Evolutionary conservation across 768 basidiomycete genomes (phyloP).

Genomic region (Boletus reticulatus): DNA sequence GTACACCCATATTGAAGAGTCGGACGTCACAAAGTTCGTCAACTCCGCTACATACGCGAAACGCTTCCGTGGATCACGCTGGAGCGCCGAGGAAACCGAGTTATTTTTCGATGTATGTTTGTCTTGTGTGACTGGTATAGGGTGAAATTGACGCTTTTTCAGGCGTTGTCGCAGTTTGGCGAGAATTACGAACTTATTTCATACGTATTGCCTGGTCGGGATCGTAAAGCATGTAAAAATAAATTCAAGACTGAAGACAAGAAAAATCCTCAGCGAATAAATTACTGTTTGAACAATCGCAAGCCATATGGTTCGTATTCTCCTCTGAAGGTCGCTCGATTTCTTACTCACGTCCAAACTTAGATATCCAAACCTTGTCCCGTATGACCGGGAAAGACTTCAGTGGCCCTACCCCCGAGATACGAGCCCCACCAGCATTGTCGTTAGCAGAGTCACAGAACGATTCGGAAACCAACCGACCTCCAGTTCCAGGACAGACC

Average conservation of each 20-base stretch:
- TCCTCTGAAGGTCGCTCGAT: background rate
- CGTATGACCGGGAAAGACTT: constrained; percentile 87
- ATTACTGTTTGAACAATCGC: constrained; percentile 69
- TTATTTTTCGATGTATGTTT: constrained; percentile 75
- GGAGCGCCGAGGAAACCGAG: constrained; percentile 90
- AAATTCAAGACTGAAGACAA: constrained; percentile 92
- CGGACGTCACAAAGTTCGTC: constrained; percentile 80
- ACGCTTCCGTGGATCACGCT: constrained; percentile 77
- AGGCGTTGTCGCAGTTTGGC: constrained; percentile 90
- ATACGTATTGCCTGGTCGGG: constrained; percentile 77
- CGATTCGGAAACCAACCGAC: background rate
- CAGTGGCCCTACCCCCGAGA: constrained; percentile 75
- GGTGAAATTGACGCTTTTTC: constrained; percentile 9
- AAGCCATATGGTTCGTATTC: constrained; percentile 66
- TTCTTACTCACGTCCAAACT: background rate
- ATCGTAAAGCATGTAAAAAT: constrained; percentile 87
- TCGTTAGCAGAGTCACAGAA: constrained; percentile 30
- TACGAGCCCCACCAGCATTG: constrained; percentile 41
- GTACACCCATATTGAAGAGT: constrained; percentile 79
- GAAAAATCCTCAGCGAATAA: constrained; percentile 73
- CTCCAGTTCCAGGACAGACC: constrained; percentile 8
- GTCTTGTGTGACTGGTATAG: background rate
- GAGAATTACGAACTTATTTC: constrained; percentile 94
- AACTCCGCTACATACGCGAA: constrained; percentile 83
- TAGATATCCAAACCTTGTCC: constrained; percentile 71